These are phyloP conservation scores for Talaromyces wortmannii DNA, from an alignment of 495 filamentous ascomycete species.

Conservation along the genomic window DNA sequence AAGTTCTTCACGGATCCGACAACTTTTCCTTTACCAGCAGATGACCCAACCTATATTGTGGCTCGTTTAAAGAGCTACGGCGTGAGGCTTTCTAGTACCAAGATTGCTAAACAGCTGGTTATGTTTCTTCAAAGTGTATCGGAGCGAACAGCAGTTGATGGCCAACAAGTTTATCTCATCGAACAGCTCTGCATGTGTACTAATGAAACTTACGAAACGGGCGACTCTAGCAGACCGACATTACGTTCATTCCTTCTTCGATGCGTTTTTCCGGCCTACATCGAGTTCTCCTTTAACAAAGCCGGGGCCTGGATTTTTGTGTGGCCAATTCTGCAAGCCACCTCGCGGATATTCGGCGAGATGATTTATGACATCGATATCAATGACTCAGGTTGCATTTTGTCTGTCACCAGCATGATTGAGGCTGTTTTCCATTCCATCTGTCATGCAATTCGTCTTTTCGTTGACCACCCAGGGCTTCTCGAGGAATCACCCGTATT, in stretches of 20 bases:
- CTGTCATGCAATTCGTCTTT: constrained; percentile 21
- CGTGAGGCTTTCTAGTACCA: constrained; percentile 44
- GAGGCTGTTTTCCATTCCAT: constrained; percentile 34
- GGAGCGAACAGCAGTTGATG: constrained; percentile 54
- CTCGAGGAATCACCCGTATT: constrained; percentile 34
- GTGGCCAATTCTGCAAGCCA: constrained; percentile 47
- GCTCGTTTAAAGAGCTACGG: constrained; percentile 60
- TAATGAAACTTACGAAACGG: constrained; percentile 39
- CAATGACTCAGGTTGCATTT: constrained; percentile 31
- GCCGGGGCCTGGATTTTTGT: constrained; percentile 53
- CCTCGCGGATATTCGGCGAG: constrained; percentile 32
- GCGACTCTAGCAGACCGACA: constrained; percentile 33
- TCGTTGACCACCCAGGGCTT: constrained; percentile 21
- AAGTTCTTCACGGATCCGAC: constrained; percentile 61
- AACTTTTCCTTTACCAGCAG: constrained; percentile 57
- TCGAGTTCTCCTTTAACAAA: constrained; percentile 42
- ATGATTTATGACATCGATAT: constrained; percentile 45
- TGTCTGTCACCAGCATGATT: constrained; percentile 36
- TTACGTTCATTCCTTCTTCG: constrained; percentile 52
- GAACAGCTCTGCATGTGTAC: constrained; percentile 53
- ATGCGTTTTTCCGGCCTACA: constrained; percentile 59
- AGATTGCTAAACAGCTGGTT: constrained; percentile 49
- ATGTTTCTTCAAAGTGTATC: constrained; percentile 58
- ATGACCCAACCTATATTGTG: constrained; percentile 63
- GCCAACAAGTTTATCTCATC: constrained; percentile 53